Conservation (phyloP, 2,329 filamentous ascomycete species). For the Fonsecaea monophora region DNA sequence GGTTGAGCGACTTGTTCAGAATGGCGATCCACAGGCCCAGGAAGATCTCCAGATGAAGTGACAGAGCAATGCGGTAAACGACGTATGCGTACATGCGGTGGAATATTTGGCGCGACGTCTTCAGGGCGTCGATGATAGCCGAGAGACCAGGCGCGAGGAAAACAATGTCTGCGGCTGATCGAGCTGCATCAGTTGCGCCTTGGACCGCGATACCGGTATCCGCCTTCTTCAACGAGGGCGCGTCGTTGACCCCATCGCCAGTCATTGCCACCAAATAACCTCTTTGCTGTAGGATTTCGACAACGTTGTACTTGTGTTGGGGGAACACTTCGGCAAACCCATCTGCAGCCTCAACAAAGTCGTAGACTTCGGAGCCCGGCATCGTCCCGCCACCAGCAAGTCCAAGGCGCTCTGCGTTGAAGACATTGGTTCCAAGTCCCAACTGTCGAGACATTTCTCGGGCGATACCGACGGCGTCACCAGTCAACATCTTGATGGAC, state of each 20-base stretch:
- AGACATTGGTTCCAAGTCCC: constrained; percentile 89
- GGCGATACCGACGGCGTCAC: constrained; percentile 91
- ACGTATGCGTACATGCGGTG: constrained; percentile 97
- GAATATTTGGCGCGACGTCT: constrained; percentile 93
- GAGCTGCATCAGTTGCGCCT: constrained; percentile 87
- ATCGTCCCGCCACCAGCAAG: constrained; percentile 84
- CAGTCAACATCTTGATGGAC: constrained; percentile 95
- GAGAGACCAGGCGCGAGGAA: constrained; percentile 90
- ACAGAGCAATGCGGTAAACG: constrained; percentile 91
- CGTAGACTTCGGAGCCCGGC: constrained; percentile 91
- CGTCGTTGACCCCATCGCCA: constrained; percentile 94
- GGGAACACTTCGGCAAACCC: constrained; percentile 95
- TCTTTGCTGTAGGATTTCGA: constrained; percentile 91
- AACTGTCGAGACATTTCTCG: constrained; percentile 90
- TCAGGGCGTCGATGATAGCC: constrained; percentile 89
- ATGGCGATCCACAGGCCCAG: constrained; percentile 91
- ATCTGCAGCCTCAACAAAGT: constrained; percentile 94
- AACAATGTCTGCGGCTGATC: constrained; percentile 90
- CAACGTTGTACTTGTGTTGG: constrained; percentile 93
- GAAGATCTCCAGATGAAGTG: constrained; percentile 89
- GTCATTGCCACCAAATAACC: constrained; percentile 96
- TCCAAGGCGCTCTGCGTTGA: constrained; percentile 91
- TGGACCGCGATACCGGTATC: constrained; percentile 95
- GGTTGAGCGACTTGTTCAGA: constrained; percentile 81
- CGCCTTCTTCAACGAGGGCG: constrained; percentile 91